Conservation (phyloP, 306 rosid genomes). For the Castanopsis chinensis region DNA sequence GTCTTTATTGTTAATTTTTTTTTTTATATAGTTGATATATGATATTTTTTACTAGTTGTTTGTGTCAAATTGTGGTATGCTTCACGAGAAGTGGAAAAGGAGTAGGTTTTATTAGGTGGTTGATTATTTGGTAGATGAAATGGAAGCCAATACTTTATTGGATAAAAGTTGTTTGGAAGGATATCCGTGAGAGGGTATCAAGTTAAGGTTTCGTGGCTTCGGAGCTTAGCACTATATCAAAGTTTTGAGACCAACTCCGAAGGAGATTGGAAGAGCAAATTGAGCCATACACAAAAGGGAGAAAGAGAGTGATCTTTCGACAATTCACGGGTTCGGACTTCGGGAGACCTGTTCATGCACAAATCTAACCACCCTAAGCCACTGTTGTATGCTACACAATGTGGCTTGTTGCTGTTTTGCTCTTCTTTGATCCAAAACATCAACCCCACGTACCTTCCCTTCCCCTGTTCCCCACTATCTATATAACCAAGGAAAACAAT, state of each 20-base stretch:
- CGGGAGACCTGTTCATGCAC: too few relatives aligned
- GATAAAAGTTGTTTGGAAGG: constrained; percentile 11
- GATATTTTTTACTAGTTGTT: not conserved
- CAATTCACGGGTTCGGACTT: not conserved
- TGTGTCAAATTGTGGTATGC: not conserved
- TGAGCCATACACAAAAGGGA: not conserved
- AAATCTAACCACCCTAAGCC: too few relatives aligned
- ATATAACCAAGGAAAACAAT: too few relatives aligned
- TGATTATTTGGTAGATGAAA: constrained; percentile 21
- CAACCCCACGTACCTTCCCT: too few relatives aligned
- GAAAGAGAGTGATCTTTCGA: not conserved
- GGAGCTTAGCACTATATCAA: not conserved
- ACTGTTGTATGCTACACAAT: too few relatives aligned
- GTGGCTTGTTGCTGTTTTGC: too few relatives aligned
- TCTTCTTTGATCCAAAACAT: too few relatives aligned
- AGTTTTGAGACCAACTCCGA: not conserved
- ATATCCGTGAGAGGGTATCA: constrained; percentile 32
- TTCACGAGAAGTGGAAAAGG: constrained; percentile 26
- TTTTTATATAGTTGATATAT: not conserved
- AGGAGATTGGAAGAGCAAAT: not conserved
- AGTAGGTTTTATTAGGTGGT: constrained; percentile 1
- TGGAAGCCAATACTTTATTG: constrained; percentile 31
- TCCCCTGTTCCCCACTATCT: too few relatives aligned
- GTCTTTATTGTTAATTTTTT: not conserved
- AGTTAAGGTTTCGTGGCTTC: not conserved